Evolutionary conservation across 2,329 filamentous ascomycete species (phyloP).

Genomic region (Pseudocercospora macadamiae): DNA sequence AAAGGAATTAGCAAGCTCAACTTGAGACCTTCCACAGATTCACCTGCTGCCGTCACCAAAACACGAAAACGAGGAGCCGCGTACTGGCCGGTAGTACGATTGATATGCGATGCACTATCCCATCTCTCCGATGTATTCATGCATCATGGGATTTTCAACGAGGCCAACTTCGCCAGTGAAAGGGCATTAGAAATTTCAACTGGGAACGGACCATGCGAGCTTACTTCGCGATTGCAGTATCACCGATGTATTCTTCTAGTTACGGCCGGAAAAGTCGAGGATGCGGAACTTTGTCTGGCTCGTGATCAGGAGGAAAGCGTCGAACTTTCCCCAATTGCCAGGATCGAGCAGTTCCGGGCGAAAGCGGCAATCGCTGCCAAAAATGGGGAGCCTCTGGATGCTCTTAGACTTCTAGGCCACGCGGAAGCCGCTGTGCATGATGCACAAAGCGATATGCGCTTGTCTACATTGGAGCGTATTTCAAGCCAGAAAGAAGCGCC

Average conservation of each 20-base stretch:
- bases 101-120: conserved; percentile 70
- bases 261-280: conserved; percentile 31
- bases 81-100: conserved; percentile 79
- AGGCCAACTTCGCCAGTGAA: conserved; percentile 85
- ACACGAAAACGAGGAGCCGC: conserved; percentile 60
- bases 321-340: conserved; percentile 13
- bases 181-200: conserved; percentile 78
- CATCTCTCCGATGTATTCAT: conserved; percentile 78
- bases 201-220: conserved; percentile 19
- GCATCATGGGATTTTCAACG: conserved; percentile 82
- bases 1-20: conserved; percentile 39
- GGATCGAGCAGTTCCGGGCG: conserved; percentile 26
- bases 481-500: background rate
- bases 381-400: conserved; percentile 27
- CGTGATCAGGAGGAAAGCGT: conserved; percentile 12
- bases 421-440: conserved; percentile 19
- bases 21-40: conserved; percentile 36
- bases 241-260: conserved; percentile 31
- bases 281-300: conserved; percentile 35
- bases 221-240: conserved; percentile 22
- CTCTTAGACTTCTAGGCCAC: conserved; percentile 23
- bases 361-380: conserved; percentile 27
- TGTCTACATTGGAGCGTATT: conserved; percentile 6
- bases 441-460: conserved; percentile 12
- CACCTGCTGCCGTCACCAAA: background rate